Base-by-base conservation (phyloP, 495 filamentous ascomycete genomes). In the Talaromyces liani region DNA sequence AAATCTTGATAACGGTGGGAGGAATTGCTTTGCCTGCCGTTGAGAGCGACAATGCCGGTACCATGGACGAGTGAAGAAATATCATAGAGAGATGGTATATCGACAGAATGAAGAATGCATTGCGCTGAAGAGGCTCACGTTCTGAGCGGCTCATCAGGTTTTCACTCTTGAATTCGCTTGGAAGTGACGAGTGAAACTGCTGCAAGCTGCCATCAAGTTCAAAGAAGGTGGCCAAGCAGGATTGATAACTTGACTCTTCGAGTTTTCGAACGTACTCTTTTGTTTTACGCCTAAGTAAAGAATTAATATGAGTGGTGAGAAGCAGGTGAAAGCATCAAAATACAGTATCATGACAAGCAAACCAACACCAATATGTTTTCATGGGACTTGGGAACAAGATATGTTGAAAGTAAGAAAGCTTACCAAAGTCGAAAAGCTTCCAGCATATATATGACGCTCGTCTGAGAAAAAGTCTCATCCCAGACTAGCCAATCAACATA, bases 401-500 rank as follows among this genome's bases (percentile, higher is more conserved):
- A 22, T n/a, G 16, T 18, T 6, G n/a, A 6, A 31, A 22, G 6
- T 16, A 6, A 57, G 12, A 31, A 24, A 29, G 16, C 54, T n/a
- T 27, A 57, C 54, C 54, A 57, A 57, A 57, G 54, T 57, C 22
- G 54, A 27, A 57, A 31, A 16, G 24, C 9, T 57, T 57, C 54
- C 18, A 57, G 54, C 24, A 57, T 57, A 24, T 57, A 57, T 31
- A 57, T 57, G 14, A 29, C 54, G 31, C 54, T 57, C 18, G 54
- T 57, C 54, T 57, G 54, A 22, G 54, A 57, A 27, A 57, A 57
- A 24, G 54, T 57, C 10, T 31, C 54, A 57, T 57, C 54, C 54
- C 54, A 57, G 2, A 57, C 54, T 24, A 57, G 27, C 54, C 54
- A 57, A 24, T 57, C 54, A 24, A 57, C 54, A 27, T 29, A 27